Evolutionary conservation across 306 rosid species (phyloP).

Genomic region (Gillenia trifoliata): DNA sequence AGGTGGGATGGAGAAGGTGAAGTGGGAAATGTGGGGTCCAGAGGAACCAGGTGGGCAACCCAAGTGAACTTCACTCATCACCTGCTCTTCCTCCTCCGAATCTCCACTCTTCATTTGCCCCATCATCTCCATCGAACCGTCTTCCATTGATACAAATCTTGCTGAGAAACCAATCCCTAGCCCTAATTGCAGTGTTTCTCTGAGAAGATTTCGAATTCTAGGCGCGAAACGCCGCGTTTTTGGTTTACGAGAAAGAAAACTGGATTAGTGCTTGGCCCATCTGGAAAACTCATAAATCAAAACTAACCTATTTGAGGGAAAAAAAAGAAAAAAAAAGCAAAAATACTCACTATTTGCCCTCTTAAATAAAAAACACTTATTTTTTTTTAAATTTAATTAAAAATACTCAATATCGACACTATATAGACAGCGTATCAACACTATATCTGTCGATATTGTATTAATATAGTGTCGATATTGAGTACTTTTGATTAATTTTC

Average conservation of each 20-base stretch:
- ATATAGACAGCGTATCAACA: no score
- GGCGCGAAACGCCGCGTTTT: not conserved
- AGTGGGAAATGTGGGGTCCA: conserved; percentile 58
- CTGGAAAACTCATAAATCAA: not conserved
- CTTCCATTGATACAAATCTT: conserved; percentile 7
- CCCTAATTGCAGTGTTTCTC: not conserved
- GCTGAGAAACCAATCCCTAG: not conserved
- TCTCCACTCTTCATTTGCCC: conserved; percentile 14
- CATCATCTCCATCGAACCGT: not conserved
- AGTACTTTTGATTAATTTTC: no score
- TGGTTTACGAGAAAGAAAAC: not conserved
- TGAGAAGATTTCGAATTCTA: not conserved
- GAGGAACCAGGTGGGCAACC: conserved; percentile 69
- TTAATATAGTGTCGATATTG: no score
- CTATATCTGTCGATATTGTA: no score
- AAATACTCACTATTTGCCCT: no score
- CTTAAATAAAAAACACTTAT: no score
- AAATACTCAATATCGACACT: no score
- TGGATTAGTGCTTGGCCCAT: not conserved
- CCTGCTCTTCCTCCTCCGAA: conserved; percentile 34
- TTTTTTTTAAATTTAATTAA: no score
- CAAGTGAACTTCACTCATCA: conserved; percentile 92
- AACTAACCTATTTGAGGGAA: not conserved
- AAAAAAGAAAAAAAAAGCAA: no score
- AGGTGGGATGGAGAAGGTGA: conserved; percentile 50